phyloP scores from a whole-genome alignment of 2,329 filamentous ascomycete genomes.

The Akanthomyces muscarius region DNA sequence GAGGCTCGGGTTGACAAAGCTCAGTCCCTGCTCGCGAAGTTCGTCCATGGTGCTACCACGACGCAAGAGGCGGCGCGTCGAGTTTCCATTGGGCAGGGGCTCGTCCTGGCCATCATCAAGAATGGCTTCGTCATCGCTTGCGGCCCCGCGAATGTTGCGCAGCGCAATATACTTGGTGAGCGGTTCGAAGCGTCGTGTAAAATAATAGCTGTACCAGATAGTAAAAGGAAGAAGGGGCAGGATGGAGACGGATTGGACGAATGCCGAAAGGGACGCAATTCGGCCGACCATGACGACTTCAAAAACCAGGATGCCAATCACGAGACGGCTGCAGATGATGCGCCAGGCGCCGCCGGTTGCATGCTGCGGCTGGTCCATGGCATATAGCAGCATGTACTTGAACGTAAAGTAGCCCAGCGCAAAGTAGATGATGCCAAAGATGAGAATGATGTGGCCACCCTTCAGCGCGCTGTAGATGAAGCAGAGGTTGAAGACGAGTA shows the following conservation, averaged over 20 bases:
- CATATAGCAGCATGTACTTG: constrained; percentile 96
- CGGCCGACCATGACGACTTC: constrained; percentile 88
- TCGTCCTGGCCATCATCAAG: constrained; percentile 29
- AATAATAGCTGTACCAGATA: constrained; percentile 86
- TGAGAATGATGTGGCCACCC: constrained; percentile 73
- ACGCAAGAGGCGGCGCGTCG: constrained; percentile 39
- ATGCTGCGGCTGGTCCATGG: constrained; percentile 95
- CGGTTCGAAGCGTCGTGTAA: constrained; percentile 75
- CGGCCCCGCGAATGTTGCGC: constrained; percentile 66
- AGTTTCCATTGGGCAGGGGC: neutral
- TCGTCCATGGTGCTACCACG: constrained; percentile 68
- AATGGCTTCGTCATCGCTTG: constrained; percentile 33
- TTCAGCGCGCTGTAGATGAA: constrained; percentile 88
- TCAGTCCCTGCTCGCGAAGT: constrained; percentile 62
- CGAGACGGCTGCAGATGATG: constrained; percentile 90
- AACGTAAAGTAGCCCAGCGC: constrained; percentile 81
- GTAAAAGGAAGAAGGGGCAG: constrained; percentile 74
- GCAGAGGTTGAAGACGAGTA: constrained; percentile 92
- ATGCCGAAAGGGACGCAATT: constrained; percentile 69
- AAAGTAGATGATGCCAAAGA: constrained; percentile 82
- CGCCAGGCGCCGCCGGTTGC: constrained; percentile 92
- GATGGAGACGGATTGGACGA: constrained; percentile 68
- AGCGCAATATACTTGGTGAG: constrained; percentile 90
- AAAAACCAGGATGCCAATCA: constrained; percentile 82
- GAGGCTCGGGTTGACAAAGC: constrained; percentile 75